A percentile compares a stretch with the other conserved stretches of the same genome.
Evolutionary conservation across 2,329 filamentous ascomycete species (phyloP).

Genomic region (Hypoxylon sp.): DNA sequence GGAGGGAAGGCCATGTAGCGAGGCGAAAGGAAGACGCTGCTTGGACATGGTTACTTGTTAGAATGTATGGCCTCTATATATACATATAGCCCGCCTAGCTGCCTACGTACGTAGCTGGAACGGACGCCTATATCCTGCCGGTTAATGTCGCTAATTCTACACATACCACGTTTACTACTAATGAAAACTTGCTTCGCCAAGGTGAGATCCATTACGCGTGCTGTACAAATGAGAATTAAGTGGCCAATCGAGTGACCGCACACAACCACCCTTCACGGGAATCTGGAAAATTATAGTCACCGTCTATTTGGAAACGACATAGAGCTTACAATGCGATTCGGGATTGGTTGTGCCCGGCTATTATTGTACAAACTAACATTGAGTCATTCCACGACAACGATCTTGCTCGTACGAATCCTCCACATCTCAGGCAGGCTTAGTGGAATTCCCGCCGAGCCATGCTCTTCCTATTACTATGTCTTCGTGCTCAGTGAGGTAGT

Average conservation of each 20-base stretch:
- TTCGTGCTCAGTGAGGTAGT: not conserved
- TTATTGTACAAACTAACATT: slow-evolving; percentile 2
- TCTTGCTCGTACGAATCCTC: slow-evolving; percentile 1
- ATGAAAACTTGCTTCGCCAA: not conserved
- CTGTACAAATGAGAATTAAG: not conserved
- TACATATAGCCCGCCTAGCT: slow-evolving; percentile 14
- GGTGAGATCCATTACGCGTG: not conserved
- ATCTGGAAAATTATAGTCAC: not conserved
- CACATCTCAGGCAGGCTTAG: not conserved
- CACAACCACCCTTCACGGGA: not conserved
- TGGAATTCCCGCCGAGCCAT: not conserved
- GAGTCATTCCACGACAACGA: not conserved
- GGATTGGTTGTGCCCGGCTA: not conserved
- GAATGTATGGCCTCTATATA: slow-evolving; percentile 39
- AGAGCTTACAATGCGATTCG: not conserved
- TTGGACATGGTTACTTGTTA: slow-evolving; percentile 31
- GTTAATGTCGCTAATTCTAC: slow-evolving; percentile 6
- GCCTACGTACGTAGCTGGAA: not conserved
- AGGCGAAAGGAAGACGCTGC: slow-evolving; percentile 9
- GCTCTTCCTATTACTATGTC: not conserved
- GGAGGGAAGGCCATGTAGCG: slow-evolving; percentile 2
- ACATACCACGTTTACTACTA: slow-evolving; percentile 8
- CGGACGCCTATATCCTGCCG: slow-evolving; percentile 3
- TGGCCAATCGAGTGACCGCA: not conserved
- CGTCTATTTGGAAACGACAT: not conserved